phyloP scores from a whole-genome alignment of 768 basidiomycete species.

The Trametes gibbosa region DNA sequence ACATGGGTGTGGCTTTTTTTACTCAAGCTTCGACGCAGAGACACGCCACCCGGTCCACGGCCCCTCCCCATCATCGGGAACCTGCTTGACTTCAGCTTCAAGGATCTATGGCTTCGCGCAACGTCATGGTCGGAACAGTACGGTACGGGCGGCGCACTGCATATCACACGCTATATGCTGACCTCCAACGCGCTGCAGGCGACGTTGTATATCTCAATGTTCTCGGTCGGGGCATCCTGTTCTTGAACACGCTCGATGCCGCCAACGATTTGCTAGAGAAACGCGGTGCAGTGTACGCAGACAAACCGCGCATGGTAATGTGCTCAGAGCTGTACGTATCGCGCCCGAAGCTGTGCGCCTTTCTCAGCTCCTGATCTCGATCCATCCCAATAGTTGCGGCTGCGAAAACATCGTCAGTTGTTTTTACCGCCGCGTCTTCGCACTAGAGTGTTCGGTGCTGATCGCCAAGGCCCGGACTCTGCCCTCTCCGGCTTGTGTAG shows the following conservation, averaged over 20 bases:
- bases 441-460: neutral
- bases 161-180: neutral
- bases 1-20: neutral
- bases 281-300: slow-evolving; percentile 68
- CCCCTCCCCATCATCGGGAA: slow-evolving; percentile 67
- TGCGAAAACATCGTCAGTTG: slow-evolving; percentile 60
- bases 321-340: slow-evolving; percentile 51
- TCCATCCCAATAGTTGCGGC: slow-evolving; percentile 38
- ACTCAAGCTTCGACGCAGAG: neutral
- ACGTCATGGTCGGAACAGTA: slow-evolving; percentile 59
- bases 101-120: slow-evolving; percentile 63
- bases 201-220: slow-evolving; percentile 63
- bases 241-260: slow-evolving; percentile 59
- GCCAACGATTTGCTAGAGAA: slow-evolving; percentile 66
- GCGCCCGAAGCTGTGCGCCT: neutral
- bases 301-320: slow-evolving; percentile 70
- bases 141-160: slow-evolving; percentile 39
- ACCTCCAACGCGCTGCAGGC: slow-evolving; percentile 31
- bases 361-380: neutral
- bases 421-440: neutral
- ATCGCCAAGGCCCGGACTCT: neutral
- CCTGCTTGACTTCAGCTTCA: slow-evolving; percentile 52
- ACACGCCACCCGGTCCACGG: slow-evolving; percentile 60
- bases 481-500: slow-evolving; percentile 23
- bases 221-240: slow-evolving; percentile 63